Evolutionary conservation across 1,284 basidiomycete genomes (phyloP).

Genomic region (Tylopilus sp.): DNA sequence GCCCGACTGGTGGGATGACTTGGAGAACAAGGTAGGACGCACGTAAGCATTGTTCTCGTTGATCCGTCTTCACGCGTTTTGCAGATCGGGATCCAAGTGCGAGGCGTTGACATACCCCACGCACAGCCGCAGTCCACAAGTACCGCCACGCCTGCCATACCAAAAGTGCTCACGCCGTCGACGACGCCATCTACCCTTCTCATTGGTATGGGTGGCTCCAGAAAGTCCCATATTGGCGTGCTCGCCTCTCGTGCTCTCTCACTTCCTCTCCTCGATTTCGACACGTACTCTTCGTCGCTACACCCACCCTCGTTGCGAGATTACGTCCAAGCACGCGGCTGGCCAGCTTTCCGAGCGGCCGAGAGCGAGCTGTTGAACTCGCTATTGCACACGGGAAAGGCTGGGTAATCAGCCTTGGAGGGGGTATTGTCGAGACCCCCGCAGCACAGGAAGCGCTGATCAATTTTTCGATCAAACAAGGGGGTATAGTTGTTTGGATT

Average conservation of each 20-base stretch:
- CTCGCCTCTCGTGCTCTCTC: slow-evolving; percentile 73
- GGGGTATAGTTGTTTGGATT: slow-evolving; percentile 65
- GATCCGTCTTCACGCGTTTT: slow-evolving; percentile 1
- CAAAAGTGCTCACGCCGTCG: slow-evolving; percentile 21
- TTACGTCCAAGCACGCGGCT: slow-evolving; percentile 76
- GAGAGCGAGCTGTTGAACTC: slow-evolving; percentile 59
- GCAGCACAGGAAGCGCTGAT: slow-evolving; percentile 70
- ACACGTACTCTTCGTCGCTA: slow-evolving; percentile 72
- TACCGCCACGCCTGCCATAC: slow-evolving; percentile 34
- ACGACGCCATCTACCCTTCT: slow-evolving; percentile 57
- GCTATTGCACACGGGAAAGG: slow-evolving; percentile 59
- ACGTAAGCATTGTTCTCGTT: neutral
- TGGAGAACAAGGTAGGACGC: slow-evolving; percentile 78
- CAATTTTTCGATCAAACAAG: slow-evolving; percentile 55
- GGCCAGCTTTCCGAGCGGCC: slow-evolving; percentile 71
- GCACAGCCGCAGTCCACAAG: slow-evolving; percentile 35
- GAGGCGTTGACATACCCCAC: slow-evolving; percentile 73
- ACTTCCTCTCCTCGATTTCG: slow-evolving; percentile 87
- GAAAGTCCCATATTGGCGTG: slow-evolving; percentile 88
- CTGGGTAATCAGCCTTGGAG: slow-evolving; percentile 89
- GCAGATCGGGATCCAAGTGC: slow-evolving; percentile 86
- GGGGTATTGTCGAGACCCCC: slow-evolving; percentile 89
- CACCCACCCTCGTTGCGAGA: slow-evolving; percentile 64
- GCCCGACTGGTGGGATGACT: slow-evolving; percentile 99
- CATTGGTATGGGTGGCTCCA: slow-evolving; percentile 96